These are phyloP conservation scores for Ambrosia hybrid DNA, from an alignment of 140 eudicot species.

Conservation along the genomic window DNA sequence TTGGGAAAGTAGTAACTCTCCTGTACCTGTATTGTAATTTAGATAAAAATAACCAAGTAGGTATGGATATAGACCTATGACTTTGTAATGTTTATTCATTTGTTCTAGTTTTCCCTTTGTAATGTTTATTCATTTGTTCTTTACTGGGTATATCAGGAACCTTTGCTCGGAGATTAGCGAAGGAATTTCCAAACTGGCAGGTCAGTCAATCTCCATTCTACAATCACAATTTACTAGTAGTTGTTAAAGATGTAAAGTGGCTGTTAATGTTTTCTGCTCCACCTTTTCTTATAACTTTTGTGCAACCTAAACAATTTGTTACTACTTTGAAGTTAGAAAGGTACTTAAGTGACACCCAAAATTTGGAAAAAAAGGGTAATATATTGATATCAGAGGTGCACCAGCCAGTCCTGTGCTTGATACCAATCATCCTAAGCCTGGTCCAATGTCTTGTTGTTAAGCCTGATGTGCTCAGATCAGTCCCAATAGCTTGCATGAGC, in stretches of 20 bases:
- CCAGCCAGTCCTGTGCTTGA: no score
- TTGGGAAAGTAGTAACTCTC: constrained; percentile 5
- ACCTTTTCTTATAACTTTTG: background rate
- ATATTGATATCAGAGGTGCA: background rate
- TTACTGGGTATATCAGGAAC: constrained; percentile 55
- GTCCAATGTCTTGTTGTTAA: no score
- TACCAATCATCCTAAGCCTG: no score
- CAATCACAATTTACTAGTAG: constrained; percentile 2
- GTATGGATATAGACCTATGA: background rate
- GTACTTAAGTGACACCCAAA: background rate
- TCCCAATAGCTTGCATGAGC: no score
- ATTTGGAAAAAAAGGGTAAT: background rate
- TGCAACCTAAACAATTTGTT: constrained; percentile 3
- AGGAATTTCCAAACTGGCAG: constrained; percentile 97
- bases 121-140: no score
- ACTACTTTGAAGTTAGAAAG: constrained; percentile 3
- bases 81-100: background rate
- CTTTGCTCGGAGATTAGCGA: constrained; percentile 87
- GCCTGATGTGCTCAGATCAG: no score
- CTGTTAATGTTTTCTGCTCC: constrained; percentile 7
- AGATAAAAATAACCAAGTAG: no score
- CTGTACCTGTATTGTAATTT: background rate
- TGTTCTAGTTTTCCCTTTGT: constrained; percentile 11
- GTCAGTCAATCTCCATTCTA: constrained; percentile 31
- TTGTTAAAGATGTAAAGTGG: background rate